Base-by-base conservation (phyloP, 2,329 filamentous ascomycete genomes). In the Alternaria burnsii region DNA sequence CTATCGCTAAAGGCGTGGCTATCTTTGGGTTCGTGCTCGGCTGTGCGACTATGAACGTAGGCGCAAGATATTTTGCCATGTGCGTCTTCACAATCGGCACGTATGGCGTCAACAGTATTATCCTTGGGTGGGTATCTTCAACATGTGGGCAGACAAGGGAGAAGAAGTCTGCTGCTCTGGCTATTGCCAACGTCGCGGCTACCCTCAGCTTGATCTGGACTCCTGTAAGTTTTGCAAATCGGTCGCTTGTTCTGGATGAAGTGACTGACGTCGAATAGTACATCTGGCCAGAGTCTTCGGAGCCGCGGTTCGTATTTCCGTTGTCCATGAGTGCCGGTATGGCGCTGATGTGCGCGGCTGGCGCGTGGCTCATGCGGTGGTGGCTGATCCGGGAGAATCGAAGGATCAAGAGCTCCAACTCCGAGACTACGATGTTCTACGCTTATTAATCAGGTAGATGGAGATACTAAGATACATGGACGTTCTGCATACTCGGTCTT, bases 141-240 rank as follows among this genome's bases (percentile, higher is more conserved):
- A 81, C 79, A 1, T 71, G 80, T 8, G 79, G 78, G 3, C 78
- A 81, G 47, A 81, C 80, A 1, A 67, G 76, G 4, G 80, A 81
- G 61, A 83, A 82, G 68, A 80, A 80, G 50, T 80, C 80, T 18
- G 79, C 79, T 3, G 70, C 75, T 5, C 68, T 82, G 18, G 78
- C 79, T 1, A 78, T 82, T 47, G 79, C 81, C n/a, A 82, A 82
- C 52, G 74, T 79, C 1, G 71, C 78, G 5, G 77, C 76, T 0
- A 82, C 80, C 52, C 69, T 76, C 22, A 72, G 73, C 38, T 76
- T 78, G 51, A 81, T 82, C 41, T 82, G 58, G 41, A 58, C 42
- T n/a, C 48, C 50, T 5, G 44, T 47, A 47, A 32, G 44, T 47
- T 18, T 32, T 4, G 26, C 44, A 32, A 20, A 3, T 47, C 11